These are phyloP conservation scores for Aspergillus quadricinctus DNA, from an alignment of 2,329 filamentous ascomycete genomes.

Conservation along the genomic window DNA sequence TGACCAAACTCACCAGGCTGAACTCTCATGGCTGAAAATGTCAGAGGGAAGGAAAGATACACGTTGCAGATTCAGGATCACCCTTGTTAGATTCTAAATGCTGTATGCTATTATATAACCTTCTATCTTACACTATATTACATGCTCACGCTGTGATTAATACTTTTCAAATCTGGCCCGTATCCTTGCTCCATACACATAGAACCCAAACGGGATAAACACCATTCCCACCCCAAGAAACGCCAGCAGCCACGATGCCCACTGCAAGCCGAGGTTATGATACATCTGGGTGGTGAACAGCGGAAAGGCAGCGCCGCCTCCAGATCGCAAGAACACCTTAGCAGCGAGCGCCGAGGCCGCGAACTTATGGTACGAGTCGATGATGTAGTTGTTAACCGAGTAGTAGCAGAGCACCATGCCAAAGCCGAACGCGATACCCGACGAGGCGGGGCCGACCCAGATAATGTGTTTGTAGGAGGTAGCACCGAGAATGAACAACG, in stretches of 20 bases:
- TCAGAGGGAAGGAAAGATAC: no score
- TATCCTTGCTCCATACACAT: constrained; percentile 6
- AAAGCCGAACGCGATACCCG: constrained; percentile 66
- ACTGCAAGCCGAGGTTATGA: constrained; percentile 63
- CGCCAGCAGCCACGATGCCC: constrained; percentile 65
- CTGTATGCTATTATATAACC: background rate
- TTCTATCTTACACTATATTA: background rate
- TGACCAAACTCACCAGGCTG: background rate
- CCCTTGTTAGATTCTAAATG: no score
- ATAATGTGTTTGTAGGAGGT: constrained; percentile 55
- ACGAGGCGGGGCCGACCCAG: constrained; percentile 54
- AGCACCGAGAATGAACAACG: constrained; percentile 60
- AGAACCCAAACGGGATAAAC: constrained; percentile 11
- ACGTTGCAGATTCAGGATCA: no score
- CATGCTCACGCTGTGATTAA: background rate
- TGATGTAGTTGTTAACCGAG: constrained; percentile 67
- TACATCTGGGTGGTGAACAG: constrained; percentile 78
- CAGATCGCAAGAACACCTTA: constrained; percentile 48
- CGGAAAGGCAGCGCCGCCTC: constrained; percentile 67
- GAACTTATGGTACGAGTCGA: constrained; percentile 54
- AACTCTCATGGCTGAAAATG: background rate
- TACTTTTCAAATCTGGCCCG: constrained; percentile 1
- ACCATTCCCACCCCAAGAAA: constrained; percentile 40
- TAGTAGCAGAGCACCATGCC: constrained; percentile 78
- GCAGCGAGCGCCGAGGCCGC: constrained; percentile 42